Evolutionary conservation across 116 monocot species (phyloP).

Genomic region (Iris pallida): DNA sequence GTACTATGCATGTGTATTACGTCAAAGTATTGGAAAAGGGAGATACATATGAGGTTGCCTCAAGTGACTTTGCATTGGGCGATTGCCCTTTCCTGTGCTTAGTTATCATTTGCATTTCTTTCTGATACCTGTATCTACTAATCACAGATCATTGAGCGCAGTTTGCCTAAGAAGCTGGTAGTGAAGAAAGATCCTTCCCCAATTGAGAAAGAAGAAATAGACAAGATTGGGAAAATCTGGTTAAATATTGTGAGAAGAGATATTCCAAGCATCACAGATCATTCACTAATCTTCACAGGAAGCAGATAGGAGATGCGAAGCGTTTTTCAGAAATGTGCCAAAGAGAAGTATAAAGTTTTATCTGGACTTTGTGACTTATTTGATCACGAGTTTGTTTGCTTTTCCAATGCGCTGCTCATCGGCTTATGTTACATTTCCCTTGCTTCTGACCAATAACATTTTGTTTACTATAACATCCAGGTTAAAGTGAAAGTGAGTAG

Average conservation of each 20-base stretch:
- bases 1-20: slow-evolving; percentile 73
- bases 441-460: background rate
- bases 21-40: slow-evolving; percentile 94
- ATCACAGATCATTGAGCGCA: slow-evolving; percentile 90
- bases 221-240: slow-evolving; percentile 87
- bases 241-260: slow-evolving; percentile 66
- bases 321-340: slow-evolving; percentile 80
- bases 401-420: background rate
- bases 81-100: background rate
- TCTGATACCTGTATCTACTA: background rate
- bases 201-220: slow-evolving; percentile 81
- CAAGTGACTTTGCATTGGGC: background rate
- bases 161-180: slow-evolving; percentile 83
- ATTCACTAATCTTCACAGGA: slow-evolving; percentile 63
- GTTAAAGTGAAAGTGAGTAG: slow-evolving; percentile 84
- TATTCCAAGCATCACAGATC: slow-evolving; percentile 74
- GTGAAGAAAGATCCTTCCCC: slow-evolving; percentile 80
- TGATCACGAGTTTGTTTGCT: background rate
- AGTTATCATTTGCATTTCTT: background rate
- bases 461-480: slow-evolving; percentile 24
- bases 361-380: slow-evolving; percentile 3
- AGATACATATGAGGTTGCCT: slow-evolving; percentile 89
- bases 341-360: slow-evolving; percentile 59
- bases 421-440: background rate
- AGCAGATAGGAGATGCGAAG: slow-evolving; percentile 73